These are phyloP conservation scores for Pyrenophora teres DNA, from an alignment of 2,329 filamentous ascomycete species.

Conservation along the genomic window DNA sequence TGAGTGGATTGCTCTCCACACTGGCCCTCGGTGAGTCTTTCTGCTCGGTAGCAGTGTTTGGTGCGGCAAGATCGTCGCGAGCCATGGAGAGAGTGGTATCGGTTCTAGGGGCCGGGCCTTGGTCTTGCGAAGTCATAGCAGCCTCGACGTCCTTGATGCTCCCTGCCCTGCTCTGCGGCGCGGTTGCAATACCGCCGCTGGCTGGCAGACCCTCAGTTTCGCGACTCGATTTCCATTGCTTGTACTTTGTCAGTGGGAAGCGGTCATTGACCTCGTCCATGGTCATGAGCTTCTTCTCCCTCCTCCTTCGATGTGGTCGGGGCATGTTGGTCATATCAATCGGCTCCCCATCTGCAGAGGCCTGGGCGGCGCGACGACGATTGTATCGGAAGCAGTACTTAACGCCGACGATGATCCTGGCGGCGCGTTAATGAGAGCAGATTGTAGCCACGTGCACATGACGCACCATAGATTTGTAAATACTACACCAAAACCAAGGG, in stretches of 20 bases:
- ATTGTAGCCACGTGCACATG: background rate
- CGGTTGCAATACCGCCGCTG: slow-evolving; percentile 75
- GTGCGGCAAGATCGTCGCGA: slow-evolving; percentile 55
- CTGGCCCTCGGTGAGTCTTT: slow-evolving; percentile 30
- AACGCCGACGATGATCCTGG: slow-evolving; percentile 97
- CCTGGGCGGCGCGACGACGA: slow-evolving; percentile 81
- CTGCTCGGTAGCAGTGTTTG: slow-evolving; percentile 24
- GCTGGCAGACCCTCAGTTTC: slow-evolving; percentile 83
- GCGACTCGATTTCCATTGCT: slow-evolving; percentile 84
- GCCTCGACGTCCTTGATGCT: slow-evolving; percentile 71
- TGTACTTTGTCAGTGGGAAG: slow-evolving; percentile 96
- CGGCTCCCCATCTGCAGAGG: slow-evolving; percentile 74
- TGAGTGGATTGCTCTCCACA: slow-evolving; percentile 24
- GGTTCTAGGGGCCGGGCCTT: slow-evolving; percentile 40
- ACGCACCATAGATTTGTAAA: slow-evolving; percentile 95
- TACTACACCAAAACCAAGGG: slow-evolving; percentile 94
- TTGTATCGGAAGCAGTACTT: slow-evolving; percentile 99
- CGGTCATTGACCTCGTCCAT: slow-evolving; percentile 99
- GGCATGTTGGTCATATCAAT: slow-evolving; percentile 88
- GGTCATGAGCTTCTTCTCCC: slow-evolving; percentile 98
- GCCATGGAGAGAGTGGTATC: slow-evolving; percentile 49
- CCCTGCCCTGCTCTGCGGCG: slow-evolving; percentile 71
- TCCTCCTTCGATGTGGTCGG: slow-evolving; percentile 78
- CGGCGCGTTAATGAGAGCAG: slow-evolving; percentile 26
- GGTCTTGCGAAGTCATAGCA: slow-evolving; percentile 37